phyloP scores from a whole-genome alignment of 75 land plant species.

The Chamaecyparis obtusa region DNA sequence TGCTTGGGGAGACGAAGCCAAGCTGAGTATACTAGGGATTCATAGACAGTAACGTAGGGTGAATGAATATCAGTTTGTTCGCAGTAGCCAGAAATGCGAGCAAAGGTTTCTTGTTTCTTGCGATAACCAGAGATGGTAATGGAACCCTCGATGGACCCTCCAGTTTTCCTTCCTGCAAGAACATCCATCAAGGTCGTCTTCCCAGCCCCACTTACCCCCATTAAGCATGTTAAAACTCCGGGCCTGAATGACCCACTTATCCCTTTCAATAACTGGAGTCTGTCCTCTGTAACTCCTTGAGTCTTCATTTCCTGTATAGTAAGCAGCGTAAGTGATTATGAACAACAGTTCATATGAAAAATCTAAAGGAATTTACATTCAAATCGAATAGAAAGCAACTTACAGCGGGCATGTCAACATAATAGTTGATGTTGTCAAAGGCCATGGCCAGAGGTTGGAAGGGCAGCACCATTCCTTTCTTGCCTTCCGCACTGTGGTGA shows the following conservation, averaged over 20 bases:
- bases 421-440: constrained; percentile 57
- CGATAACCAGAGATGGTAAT: constrained; percentile 64
- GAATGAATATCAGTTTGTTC: too few relatives aligned
- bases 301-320: constrained; percentile 63
- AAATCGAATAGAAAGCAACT: not conserved
- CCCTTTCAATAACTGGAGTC: constrained; percentile 49
- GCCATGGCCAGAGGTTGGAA: constrained; percentile 41
- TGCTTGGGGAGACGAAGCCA: too few relatives aligned
- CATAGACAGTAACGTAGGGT: too few relatives aligned
- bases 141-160: constrained; percentile 62
- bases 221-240: constrained; percentile 66
- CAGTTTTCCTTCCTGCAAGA: constrained; percentile 69
- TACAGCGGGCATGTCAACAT: constrained; percentile 84
- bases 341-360: not conserved
- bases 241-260: constrained; percentile 72
- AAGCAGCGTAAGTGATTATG: not conserved
- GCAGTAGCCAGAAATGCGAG: too few relatives aligned
- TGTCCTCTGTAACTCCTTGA: constrained; percentile 47
- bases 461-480: constrained; percentile 31
- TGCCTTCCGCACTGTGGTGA: not conserved
- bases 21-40: too few relatives aligned
- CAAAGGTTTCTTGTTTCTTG: constrained; percentile 38
- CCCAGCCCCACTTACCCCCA: constrained; percentile 63
- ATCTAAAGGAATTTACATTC: not conserved
- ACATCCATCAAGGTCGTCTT: too few relatives aligned